Base-by-base conservation (phyloP, 2,329 filamentous ascomycete genomes). In the Paracoccidioides lutzii region DNA sequence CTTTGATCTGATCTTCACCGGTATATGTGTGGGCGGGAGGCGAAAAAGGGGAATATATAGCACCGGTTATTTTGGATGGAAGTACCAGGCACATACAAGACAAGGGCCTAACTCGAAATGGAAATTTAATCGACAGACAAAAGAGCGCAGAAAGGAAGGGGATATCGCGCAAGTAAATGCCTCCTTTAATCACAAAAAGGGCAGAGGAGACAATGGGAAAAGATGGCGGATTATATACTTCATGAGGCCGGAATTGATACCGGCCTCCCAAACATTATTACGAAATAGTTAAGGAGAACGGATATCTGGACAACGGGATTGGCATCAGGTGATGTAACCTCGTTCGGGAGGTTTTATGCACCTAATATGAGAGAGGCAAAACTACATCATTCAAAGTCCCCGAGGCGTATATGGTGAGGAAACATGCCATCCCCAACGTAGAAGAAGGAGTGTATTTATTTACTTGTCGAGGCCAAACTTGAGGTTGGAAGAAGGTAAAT, bases 191-290 rank as follows among this genome's bases (percentile, higher is more conserved):
- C 12, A 52, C n/a, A 37, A 42, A n/a, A 52, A 52, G 42, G 30
- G 28, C 50, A 43, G 28, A 22, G 3, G 14, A 52, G 54, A 43
- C 35, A 6, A 38, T 6, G 37, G 54, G 45, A 49, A 48, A 48
- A 32, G 41, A 28, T 53, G 50, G 42, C 55, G 35, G 69, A 66
- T 73, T 73, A 73, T 73, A 73, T 64, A 72, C 65, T 60, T 60
- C 59, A 62, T 51, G 70, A 72, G 71, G 71, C 71, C 71, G 71
- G 71, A 69, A 72, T 71, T 65, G 69, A 72, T 73, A 69, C 71
- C 71, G 71, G 71, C 71, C 71, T 73, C 69, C 14, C 61, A 60
- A 61, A 59, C 63, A 61, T 61, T 63, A 71, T 69, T 70, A 71
- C 69, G 64, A 66, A 69, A 70, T 56, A 65, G 63, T 60, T 62